Percentiles rank a stretch among this genome's conserved stretches.
These are phyloP conservation scores for Aspergillus brunneoviolaceus DNA, from an alignment of 2,329 filamentous ascomycete genomes.

Conservation along the genomic window DNA sequence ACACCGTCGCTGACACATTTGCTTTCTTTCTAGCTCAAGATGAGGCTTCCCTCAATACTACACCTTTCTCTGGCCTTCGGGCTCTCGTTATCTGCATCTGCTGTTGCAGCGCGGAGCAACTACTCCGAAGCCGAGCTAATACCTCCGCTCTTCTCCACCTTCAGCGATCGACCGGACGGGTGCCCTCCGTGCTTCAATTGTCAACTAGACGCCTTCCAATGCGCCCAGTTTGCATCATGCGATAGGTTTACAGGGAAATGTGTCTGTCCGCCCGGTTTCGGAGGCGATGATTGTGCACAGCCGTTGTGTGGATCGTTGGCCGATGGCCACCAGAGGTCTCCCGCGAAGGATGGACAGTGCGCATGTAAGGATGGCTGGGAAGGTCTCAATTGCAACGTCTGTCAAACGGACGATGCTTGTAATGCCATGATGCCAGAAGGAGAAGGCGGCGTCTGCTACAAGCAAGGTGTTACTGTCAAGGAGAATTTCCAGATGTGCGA, in stretches of 20 bases:
- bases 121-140: constrained; percentile 61
- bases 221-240: constrained; percentile 85
- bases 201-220: constrained; percentile 86
- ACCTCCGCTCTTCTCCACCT: constrained; percentile 67
- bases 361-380: constrained; percentile 91
- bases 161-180: constrained; percentile 65
- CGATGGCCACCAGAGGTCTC: constrained; percentile 74
- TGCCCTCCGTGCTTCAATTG: constrained; percentile 82
- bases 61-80: constrained; percentile 27
- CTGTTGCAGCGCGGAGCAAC: constrained; percentile 43
- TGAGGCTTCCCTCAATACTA: constrained; percentile 27
- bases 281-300: constrained; percentile 86
- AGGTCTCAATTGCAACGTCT: constrained; percentile 98
- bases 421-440: constrained; percentile 81
- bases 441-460: constrained; percentile 85
- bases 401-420: constrained; percentile 78
- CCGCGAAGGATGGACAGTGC: constrained; percentile 70
- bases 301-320: constrained; percentile 90
- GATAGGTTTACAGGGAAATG: constrained; percentile 91
- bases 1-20: neutral
- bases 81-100: constrained; percentile 24
- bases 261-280: constrained; percentile 86
- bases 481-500: constrained; percentile 98
- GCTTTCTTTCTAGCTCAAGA: constrained; percentile 18
- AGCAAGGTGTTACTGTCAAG: constrained; percentile 83